phyloP scores from a whole-genome alignment of 139 green algal genomes.

The Haematococcus lacustris region DNA sequence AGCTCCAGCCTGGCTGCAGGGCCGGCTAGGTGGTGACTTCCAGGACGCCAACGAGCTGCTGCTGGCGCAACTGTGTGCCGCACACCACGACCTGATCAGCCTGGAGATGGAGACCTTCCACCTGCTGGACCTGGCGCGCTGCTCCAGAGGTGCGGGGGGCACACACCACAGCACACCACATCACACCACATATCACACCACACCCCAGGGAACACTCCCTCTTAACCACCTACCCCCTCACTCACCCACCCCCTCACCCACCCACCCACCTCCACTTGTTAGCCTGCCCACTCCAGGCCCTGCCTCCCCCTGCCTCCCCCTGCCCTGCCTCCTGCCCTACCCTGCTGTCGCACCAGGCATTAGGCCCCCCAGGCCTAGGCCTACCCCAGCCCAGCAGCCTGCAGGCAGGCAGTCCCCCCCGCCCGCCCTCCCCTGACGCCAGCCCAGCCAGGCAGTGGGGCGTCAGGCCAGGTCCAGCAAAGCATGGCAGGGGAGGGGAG shows the following conservation, averaged over 20 bases:
- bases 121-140: slow-evolving; percentile 62
- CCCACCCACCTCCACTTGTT: not conserved
- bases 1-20: too few relatives aligned
- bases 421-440: too few relatives aligned
- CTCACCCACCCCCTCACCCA: not conserved
- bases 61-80: slow-evolving; percentile 32
- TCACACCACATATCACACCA: not conserved
- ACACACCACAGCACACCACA: not conserved
- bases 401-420: too few relatives aligned
- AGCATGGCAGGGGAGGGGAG: too few relatives aligned
- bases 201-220: not conserved
- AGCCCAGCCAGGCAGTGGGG: too few relatives aligned
- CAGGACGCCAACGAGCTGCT: slow-evolving; percentile 54
- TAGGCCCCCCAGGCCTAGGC: too few relatives aligned
- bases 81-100: slow-evolving; percentile 27
- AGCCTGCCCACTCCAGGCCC: not conserved
- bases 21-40: slow-evolving; percentile 37
- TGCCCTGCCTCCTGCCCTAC: too few relatives aligned
- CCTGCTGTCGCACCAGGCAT: too few relatives aligned
- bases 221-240: not conserved
- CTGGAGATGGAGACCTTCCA: slow-evolving; percentile 84
- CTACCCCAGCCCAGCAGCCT: too few relatives aligned
- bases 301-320: not conserved
- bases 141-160: slow-evolving; percentile 25
- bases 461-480: too few relatives aligned